Evolutionary conservation across 345 rosid genomes (phyloP).

Genomic region (Cochlearia excelsa): DNA sequence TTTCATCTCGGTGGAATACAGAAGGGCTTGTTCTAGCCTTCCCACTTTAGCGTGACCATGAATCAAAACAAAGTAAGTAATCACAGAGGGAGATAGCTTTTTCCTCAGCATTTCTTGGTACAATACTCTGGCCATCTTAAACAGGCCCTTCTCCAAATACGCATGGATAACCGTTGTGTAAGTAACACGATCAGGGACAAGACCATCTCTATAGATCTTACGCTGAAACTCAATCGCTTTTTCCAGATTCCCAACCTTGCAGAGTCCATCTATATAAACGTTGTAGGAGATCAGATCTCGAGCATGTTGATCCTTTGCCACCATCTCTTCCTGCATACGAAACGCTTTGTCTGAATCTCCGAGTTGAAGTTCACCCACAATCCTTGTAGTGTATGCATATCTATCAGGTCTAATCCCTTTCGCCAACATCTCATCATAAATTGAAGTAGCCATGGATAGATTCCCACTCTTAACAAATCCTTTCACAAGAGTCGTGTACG

Average conservation of each 20-base stretch:
- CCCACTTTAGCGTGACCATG: conserved; percentile 60
- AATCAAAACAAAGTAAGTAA: conserved; percentile 69
- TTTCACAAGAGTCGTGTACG: conserved; percentile 61
- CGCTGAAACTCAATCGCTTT: conserved; percentile 46
- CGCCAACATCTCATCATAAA: conserved; percentile 57
- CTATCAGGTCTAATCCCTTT: conserved; percentile 55
- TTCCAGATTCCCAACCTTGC: conserved; percentile 46
- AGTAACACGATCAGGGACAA: conserved; percentile 61
- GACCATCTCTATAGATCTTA: conserved; percentile 47
- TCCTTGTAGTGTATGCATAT: conserved; percentile 48
- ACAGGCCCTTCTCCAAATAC: conserved; percentile 46
- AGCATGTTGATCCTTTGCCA: conserved; percentile 39
- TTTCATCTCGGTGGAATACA: conserved; percentile 58
- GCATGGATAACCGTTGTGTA: conserved; percentile 63
- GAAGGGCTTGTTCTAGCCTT: conserved; percentile 49
- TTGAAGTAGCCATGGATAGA: conserved; percentile 42
- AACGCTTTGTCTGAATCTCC: conserved; percentile 50
- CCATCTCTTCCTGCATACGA: conserved; percentile 62
- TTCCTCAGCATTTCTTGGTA: conserved; percentile 51
- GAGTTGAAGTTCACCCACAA: conserved; percentile 50
- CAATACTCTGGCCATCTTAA: conserved; percentile 48
- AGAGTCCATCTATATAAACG: conserved; percentile 50
- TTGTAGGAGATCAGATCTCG: conserved; percentile 58
- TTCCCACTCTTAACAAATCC: conserved; percentile 56
- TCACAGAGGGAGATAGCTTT: conserved; percentile 52